Conservation (phyloP, 2,329 filamentous ascomycete species). For the Botrytis fragariae region DNA sequence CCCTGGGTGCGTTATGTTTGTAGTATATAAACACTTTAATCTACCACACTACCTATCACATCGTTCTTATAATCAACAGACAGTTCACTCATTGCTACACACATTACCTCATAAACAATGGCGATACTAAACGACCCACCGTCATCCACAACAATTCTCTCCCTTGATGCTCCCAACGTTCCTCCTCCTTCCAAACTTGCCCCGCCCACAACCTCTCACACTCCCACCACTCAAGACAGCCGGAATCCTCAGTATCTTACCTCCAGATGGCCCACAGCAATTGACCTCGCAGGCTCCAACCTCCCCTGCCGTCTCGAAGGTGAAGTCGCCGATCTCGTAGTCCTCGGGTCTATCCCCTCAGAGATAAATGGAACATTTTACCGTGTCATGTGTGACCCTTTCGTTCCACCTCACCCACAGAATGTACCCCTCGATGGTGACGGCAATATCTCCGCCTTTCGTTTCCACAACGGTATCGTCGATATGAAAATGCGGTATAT, state of each 20-base stretch:
- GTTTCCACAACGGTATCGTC: conserved; percentile 36
- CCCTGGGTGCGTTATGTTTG: background rate
- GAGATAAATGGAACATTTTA: conserved; percentile 46
- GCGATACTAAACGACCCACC: background rate
- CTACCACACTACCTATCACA: background rate
- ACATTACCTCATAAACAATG: background rate
- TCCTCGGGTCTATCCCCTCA: conserved; percentile 41
- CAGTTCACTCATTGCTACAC: background rate
- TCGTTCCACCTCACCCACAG: conserved; percentile 51
- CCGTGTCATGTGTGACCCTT: conserved; percentile 44
- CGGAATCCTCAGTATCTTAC: background rate
- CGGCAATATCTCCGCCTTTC: conserved; percentile 37
- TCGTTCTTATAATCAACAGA: background rate
- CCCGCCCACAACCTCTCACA: background rate
- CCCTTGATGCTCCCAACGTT: too few relatives aligned
- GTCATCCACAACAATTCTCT: background rate
- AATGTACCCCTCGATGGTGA: conserved; percentile 44
- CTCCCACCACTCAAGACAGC: background rate
- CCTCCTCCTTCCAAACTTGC: background rate
- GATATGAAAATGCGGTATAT: conserved; percentile 38
- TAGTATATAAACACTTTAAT: background rate
- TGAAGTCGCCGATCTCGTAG: conserved; percentile 40
- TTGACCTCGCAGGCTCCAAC: background rate
- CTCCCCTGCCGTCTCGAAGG: conserved; percentile 34
- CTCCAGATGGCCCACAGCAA: background rate